Percentiles rank a stretch among this genome's conserved stretches.
phyloP scores from a whole-genome alignment of 768 basidiomycete genomes.

The Tulasnella sp. region DNA sequence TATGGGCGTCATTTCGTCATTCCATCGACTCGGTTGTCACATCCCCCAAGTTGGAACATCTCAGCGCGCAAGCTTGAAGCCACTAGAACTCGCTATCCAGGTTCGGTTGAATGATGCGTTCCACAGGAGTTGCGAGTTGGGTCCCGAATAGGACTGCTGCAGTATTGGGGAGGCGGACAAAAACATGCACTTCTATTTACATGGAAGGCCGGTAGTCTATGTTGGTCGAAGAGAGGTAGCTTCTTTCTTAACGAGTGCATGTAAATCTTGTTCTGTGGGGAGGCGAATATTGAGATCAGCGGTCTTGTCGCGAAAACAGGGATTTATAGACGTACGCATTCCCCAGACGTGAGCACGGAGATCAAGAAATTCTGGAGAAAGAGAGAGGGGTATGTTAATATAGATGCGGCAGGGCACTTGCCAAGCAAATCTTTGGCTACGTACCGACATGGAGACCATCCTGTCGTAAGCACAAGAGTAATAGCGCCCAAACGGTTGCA shows the following conservation, averaged over 20 bases:
- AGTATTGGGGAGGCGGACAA: too few species aligned
- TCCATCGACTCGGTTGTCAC: background rate
- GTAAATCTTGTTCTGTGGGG: slow-evolving; percentile 66
- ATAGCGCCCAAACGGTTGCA: background rate
- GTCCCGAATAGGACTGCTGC: too few species aligned
- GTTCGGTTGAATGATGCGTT: too few species aligned
- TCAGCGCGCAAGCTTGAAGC: too few species aligned
- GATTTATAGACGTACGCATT: slow-evolving; percentile 53
- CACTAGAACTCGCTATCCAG: too few species aligned
- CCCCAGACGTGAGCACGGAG: slow-evolving; percentile 78
- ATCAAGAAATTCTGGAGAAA: slow-evolving; percentile 62
- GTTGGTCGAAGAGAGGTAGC: slow-evolving; percentile 52
- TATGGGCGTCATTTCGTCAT: background rate
- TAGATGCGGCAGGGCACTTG: background rate
- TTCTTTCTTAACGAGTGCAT: slow-evolving; percentile 62
- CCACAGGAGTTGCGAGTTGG: too few species aligned
- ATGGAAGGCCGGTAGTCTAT: slow-evolving; percentile 7
- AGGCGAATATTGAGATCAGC: background rate
- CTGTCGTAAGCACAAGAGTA: background rate
- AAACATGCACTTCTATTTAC: background rate
- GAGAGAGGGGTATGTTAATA: background rate
- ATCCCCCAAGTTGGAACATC: too few species aligned
- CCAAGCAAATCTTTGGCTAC: slow-evolving; percentile 25
- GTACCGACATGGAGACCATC: slow-evolving; percentile 73
- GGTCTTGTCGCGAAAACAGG: background rate